Percentiles rank a stretch among this genome's conserved stretches.
These are phyloP conservation scores for Omphalotus olearius DNA, from an alignment of 1,284 basidiomycete species.

Conservation along the genomic window DNA sequence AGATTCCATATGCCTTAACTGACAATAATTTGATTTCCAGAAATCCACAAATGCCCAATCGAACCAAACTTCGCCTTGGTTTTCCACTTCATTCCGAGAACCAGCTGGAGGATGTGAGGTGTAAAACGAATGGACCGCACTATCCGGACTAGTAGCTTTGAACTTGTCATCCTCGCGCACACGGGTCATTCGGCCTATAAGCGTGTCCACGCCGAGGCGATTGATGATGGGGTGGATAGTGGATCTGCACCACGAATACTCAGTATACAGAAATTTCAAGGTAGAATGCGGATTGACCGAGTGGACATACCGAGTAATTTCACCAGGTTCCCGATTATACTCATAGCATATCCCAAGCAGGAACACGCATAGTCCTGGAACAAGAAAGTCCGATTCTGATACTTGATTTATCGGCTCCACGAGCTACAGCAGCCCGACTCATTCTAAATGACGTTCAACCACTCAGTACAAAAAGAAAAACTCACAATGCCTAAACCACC, in stretches of 20 bases:
- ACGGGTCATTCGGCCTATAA: constrained; percentile 83
- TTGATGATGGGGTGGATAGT: constrained; percentile 87
- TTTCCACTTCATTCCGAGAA: constrained; percentile 36
- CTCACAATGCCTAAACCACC: constrained; percentile 88
- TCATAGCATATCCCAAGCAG: constrained; percentile 93
- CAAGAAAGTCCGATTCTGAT: constrained; percentile 79
- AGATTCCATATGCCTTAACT: constrained; percentile 30
- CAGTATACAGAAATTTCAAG: neutral
- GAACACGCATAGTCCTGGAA: constrained; percentile 91
- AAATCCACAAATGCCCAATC: constrained; percentile 99
- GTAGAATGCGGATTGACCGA: neutral
- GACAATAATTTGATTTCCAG: constrained; percentile 96
- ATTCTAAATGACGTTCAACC: neutral
- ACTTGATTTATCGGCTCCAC: constrained; percentile 94
- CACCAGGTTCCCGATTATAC: constrained; percentile 89
- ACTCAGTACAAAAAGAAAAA: constrained; percentile 18
- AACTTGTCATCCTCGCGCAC: constrained; percentile 91
- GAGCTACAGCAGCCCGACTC: constrained; percentile 45
- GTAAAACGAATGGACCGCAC: constrained; percentile 49
- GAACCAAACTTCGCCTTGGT: constrained; percentile 92
- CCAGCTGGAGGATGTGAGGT: constrained; percentile 31
- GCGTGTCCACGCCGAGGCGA: constrained; percentile 82
- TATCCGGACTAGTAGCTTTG: constrained; percentile 83
- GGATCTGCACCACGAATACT: constrained; percentile 39
- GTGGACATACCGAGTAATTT: constrained; percentile 71